Conservation (phyloP, 768 basidiomycete genomes). For the Mycena capillaripes region DNA sequence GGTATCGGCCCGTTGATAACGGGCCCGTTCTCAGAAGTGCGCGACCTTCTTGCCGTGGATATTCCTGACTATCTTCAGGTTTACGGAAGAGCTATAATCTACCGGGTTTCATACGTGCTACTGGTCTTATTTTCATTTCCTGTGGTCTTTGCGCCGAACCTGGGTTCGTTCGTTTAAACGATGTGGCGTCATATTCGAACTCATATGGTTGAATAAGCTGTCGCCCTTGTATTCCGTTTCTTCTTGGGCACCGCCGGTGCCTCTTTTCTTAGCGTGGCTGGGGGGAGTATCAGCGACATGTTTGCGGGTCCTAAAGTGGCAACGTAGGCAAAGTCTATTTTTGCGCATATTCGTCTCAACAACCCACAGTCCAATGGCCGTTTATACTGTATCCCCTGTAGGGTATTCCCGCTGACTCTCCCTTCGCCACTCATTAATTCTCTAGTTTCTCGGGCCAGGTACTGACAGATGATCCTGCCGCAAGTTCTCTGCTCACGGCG, state of each 20-base stretch:
- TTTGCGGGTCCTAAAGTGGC: conserved; percentile 71
- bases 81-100: conserved; percentile 75
- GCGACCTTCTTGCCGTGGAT: conserved; percentile 50
- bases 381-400: conserved; percentile 70
- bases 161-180: conserved; percentile 56
- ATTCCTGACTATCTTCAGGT: conserved; percentile 58
- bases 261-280: conserved; percentile 69
- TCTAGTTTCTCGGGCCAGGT: conserved; percentile 36
- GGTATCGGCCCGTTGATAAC: conserved; percentile 60
- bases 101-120: conserved; percentile 69
- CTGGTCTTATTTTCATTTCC: conserved; percentile 79
- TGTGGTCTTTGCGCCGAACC: conserved; percentile 79
- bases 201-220: conserved; percentile 49
- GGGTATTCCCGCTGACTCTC: conserved; percentile 58
- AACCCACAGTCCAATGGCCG: conserved; percentile 59
- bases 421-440: neutral
- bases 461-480: neutral
- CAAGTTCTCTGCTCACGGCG: neutral
- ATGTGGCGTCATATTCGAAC: neutral
- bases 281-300: conserved; percentile 69
- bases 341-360: neutral
- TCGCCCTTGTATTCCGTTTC: conserved; percentile 72
- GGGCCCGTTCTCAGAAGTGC: conserved; percentile 62
- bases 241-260: conserved; percentile 70
- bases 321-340: conserved; percentile 56